Percentiles rank a stretch among this genome's conserved stretches.
Conservation (phyloP, 2,329 filamentous ascomycete genomes). For the Apiospora pterosperma region DNA sequence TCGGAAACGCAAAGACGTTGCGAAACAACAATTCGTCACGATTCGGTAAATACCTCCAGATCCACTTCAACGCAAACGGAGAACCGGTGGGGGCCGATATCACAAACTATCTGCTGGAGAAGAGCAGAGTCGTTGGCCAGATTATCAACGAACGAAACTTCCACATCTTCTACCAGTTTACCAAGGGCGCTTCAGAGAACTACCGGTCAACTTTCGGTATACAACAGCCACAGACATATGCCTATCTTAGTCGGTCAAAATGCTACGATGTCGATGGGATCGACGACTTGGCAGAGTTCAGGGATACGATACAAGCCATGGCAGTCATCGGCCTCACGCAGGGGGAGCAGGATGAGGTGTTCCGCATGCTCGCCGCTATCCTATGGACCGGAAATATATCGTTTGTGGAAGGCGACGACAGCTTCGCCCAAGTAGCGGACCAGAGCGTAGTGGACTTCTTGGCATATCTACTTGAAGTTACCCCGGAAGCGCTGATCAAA, state of each 20-base stretch:
- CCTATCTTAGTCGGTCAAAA: slow-evolving; percentile 91
- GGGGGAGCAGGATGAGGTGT: slow-evolving; percentile 90
- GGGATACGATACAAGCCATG: slow-evolving; percentile 93
- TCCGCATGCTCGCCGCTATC: slow-evolving; percentile 88
- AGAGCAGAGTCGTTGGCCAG: slow-evolving; percentile 91
- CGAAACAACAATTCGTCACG: slow-evolving; percentile 98
- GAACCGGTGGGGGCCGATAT: slow-evolving; percentile 96
- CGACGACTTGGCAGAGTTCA: slow-evolving; percentile 84
- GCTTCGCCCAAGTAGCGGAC: slow-evolving; percentile 83
- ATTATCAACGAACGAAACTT: slow-evolving; percentile 96
- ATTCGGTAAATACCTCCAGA: slow-evolving; percentile 97
- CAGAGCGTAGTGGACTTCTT: slow-evolving; percentile 92
- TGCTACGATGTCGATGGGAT: slow-evolving; percentile 94
- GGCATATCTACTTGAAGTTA: slow-evolving; percentile 88
- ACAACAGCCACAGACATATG: slow-evolving; percentile 86
- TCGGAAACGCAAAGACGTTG: slow-evolving; percentile 96
- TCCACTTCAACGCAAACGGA: slow-evolving; percentile 88
- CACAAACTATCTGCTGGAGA: slow-evolving; percentile 96
- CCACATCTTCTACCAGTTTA: slow-evolving; percentile 99
- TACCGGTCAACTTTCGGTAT: slow-evolving; percentile 88
- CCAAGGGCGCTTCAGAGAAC: slow-evolving; percentile 84
- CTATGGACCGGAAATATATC: slow-evolving; percentile 94
- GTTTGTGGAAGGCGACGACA: slow-evolving; percentile 84
- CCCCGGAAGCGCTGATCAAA: slow-evolving; percentile 74
- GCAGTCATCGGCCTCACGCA: slow-evolving; percentile 85